These are phyloP conservation scores for Circinella umbellata DNA, from an alignment of 371 early-diverging fungal genomes.

Conservation along the genomic window DNA sequence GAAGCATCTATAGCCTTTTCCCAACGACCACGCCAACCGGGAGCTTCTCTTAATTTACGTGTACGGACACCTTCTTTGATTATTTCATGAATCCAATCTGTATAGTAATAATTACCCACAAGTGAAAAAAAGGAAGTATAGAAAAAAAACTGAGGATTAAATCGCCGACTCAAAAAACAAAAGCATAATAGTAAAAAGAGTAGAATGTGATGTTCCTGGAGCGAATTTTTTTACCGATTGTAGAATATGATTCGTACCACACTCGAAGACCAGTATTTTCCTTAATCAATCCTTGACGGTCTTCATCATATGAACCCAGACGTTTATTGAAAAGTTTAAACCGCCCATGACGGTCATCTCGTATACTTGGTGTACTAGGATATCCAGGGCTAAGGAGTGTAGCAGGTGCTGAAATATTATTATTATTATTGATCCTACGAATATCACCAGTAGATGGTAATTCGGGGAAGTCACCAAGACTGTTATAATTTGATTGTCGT, in stretches of 20 bases:
- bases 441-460: slow-evolving; percentile 10
- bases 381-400: slow-evolving; percentile 20
- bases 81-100: slow-evolving; percentile 93
- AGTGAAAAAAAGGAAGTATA: slow-evolving; percentile 4
- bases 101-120: slow-evolving; percentile 1
- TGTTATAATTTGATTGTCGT: slow-evolving; percentile 21
- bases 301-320: slow-evolving; percentile 54
- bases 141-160: neutral
- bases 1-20: slow-evolving; percentile 72
- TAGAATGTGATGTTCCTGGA: neutral
- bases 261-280: slow-evolving; percentile 67
- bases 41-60: slow-evolving; percentile 60
- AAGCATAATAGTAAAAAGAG: slow-evolving; percentile 27
- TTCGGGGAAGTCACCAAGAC: slow-evolving; percentile 18
- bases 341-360: slow-evolving; percentile 9
- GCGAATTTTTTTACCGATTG: slow-evolving; percentile 67
- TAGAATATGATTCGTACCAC: slow-evolving; percentile 70
- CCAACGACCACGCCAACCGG: slow-evolving; percentile 64
- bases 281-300: slow-evolving; percentile 57
- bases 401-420: slow-evolving; percentile 23
- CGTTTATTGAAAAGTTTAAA: slow-evolving; percentile 48
- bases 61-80: slow-evolving; percentile 87
- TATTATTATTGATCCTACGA: slow-evolving; percentile 11
- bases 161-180: slow-evolving; percentile 7
- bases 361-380: neutral